Base-by-base conservation (phyloP, 352 stramenopile species). In the Globisporangium cederbergense region DNA sequence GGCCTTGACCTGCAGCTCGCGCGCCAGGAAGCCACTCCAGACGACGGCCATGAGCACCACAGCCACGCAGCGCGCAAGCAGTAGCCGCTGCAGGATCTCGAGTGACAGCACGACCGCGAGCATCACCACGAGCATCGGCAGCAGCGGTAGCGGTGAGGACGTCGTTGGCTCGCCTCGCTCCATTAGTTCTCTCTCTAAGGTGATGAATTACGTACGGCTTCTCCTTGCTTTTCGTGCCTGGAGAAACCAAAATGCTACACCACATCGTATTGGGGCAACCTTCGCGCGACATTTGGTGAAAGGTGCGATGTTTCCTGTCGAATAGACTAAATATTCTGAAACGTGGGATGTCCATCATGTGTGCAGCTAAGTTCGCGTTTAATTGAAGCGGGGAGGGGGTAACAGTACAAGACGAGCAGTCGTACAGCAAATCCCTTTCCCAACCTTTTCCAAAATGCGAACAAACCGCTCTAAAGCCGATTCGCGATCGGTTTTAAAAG, bases 41-140 rank as follows among this genome's bases (percentile, higher is more conserved):
- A 77, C 51, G 9, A 74, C 36, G 4, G 75, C 34, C 70, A 91
- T 74, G 16, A 76, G 62, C 8, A 66, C 32, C 8, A 74, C 74
- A 2, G 79, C 68, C 1, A 85, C 58, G 16, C 73, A 51, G 32
- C 82, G 78, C 34, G 79, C 78, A 1, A 83, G 52, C 45, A 84
- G 61, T 53, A 83, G 69, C 0, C 62, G 72, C 40, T 77, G 78
- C 56, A 88, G 72, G 62, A 91, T 84, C 73, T 91, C 82, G 28
- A 91, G 79, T 58, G 79, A 85, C 28, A 89, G 65, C 28, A 88
- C 69, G 34, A 64, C 25, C 42, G 79, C 64, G 43, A 66, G 65
- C 25, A 81, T 62, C 66, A 91, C 53, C 61, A 89, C 73, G 47
- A 91, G 75, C 61, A 38, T 67, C 6, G 81, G 73, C 38, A 86